Percentiles rank a stretch among this genome's conserved stretches.
phyloP scores from a whole-genome alignment of 306 rosid species.

The Sicyos edulis region DNA sequence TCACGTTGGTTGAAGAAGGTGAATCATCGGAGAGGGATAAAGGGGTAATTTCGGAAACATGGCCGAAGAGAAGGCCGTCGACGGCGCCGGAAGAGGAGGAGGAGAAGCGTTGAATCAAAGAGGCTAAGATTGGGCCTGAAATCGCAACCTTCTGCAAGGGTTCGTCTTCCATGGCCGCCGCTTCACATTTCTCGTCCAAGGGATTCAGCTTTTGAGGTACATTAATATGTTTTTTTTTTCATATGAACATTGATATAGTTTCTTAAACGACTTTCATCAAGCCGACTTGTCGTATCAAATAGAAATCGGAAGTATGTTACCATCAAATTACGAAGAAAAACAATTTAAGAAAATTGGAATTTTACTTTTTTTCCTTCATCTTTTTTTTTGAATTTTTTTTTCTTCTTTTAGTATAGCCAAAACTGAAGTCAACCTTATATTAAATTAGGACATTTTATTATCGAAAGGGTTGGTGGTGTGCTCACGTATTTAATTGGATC shows the following conservation, averaged over 20 bases:
- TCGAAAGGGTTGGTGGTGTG: too few relatives aligned
- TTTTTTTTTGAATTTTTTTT: too few relatives aligned
- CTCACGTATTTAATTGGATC: too few relatives aligned
- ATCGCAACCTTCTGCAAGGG: conserved; percentile 61
- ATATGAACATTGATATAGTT: too few relatives aligned
- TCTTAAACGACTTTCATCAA: background rate
- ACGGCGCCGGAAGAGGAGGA: conserved; percentile 41
- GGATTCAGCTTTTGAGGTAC: conserved; percentile 10
- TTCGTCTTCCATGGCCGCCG: conserved; percentile 67
- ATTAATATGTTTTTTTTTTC: background rate
- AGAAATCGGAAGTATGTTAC: background rate
- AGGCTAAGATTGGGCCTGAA: conserved; percentile 76
- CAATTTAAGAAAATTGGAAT: too few relatives aligned
- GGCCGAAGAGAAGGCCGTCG: conserved; percentile 84
- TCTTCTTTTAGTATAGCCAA: too few relatives aligned
- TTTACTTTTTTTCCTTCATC: too few relatives aligned
- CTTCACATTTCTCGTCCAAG: too few relatives aligned
- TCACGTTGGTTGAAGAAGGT: conserved; percentile 15
- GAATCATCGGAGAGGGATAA: conserved; percentile 37
- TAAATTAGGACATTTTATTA: too few relatives aligned
- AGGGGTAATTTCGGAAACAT: conserved; percentile 38
- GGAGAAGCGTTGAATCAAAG: conserved; percentile 72
- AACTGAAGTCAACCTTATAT: too few relatives aligned
- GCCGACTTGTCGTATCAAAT: conserved; percentile 14
- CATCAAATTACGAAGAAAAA: background rate